These are phyloP conservation scores for Nakaseomyces uthaithaninus DNA, from an alignment of 1,139 yeast genomes.

Conservation along the genomic window DNA sequence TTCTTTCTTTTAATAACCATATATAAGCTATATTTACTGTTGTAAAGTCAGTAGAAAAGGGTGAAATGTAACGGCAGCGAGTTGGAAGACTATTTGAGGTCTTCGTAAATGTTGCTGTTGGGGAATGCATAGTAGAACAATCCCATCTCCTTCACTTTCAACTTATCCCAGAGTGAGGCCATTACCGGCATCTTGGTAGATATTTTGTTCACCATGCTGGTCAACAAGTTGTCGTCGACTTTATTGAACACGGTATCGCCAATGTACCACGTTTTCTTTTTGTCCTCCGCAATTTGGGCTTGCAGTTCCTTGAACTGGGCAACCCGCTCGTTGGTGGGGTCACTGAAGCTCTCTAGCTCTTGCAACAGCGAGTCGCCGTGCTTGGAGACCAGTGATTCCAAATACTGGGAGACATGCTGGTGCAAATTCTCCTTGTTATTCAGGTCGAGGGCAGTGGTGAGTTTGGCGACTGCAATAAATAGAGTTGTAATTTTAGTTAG, in stretches of 20 bases:
- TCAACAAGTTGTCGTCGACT: slow-evolving; percentile 1
- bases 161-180: background rate
- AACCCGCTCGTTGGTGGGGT: slow-evolving; percentile 1
- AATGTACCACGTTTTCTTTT: slow-evolving; percentile 1
- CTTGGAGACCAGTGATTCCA: background rate
- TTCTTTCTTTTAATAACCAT: too few relatives aligned
- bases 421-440: background rate
- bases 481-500: background rate
- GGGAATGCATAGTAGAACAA: slow-evolving; percentile 2
- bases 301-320: background rate
- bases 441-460: background rate
- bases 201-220: slow-evolving; percentile 1
- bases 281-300: background rate
- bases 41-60: background rate
- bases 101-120: slow-evolving; percentile 3
- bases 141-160: background rate
- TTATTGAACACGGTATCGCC: slow-evolving; percentile 4
- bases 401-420: background rate
- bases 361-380: slow-evolving; percentile 2
- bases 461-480: background rate
- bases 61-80: too few relatives aligned
- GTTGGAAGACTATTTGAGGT: background rate
- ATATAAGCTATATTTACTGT: background rate
- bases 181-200: background rate
- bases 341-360: background rate